These are phyloP conservation scores for Annulohypoxylon maeteangense DNA, from an alignment of 495 filamentous ascomycete genomes.

Conservation along the genomic window DNA sequence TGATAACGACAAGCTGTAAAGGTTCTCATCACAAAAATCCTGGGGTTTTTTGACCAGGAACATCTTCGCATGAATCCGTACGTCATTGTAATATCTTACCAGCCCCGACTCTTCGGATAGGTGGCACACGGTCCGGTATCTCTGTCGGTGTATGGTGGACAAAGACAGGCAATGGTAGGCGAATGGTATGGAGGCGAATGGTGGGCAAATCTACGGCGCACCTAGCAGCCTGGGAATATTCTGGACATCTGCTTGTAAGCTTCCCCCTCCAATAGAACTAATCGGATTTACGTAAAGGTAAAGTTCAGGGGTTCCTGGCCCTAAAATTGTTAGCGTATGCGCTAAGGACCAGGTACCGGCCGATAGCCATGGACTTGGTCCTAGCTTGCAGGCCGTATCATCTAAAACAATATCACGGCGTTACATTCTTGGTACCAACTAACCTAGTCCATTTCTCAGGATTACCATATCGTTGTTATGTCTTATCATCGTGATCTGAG, in stretches of 20 bases:
- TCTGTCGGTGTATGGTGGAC: background rate
- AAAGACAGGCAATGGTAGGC: too few species aligned
- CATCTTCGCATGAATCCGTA: background rate
- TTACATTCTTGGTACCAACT: background rate
- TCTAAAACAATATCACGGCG: background rate
- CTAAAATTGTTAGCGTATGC: constrained; percentile 1
- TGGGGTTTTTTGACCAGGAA: background rate
- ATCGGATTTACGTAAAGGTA: constrained; percentile 20
- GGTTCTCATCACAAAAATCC: constrained; percentile 2
- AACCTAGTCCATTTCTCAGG: background rate
- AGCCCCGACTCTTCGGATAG: constrained; percentile 1
- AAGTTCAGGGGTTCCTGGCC: constrained; percentile 3
- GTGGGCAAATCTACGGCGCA: background rate
- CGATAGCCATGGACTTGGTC: background rate
- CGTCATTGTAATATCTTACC: background rate
- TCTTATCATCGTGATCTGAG: background rate
- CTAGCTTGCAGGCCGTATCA: constrained; percentile 4
- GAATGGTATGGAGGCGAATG: too few species aligned
- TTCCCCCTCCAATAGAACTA: background rate
- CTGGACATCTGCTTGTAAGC: background rate
- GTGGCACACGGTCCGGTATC: constrained; percentile 12
- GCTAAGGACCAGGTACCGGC: constrained; percentile 20
- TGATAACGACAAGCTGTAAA: constrained; percentile 13
- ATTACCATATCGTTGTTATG: background rate
- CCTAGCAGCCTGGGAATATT: background rate